Base-by-base conservation (phyloP, 139 green algal genomes). In the Chlamydomonas sphaeroides region DNA sequence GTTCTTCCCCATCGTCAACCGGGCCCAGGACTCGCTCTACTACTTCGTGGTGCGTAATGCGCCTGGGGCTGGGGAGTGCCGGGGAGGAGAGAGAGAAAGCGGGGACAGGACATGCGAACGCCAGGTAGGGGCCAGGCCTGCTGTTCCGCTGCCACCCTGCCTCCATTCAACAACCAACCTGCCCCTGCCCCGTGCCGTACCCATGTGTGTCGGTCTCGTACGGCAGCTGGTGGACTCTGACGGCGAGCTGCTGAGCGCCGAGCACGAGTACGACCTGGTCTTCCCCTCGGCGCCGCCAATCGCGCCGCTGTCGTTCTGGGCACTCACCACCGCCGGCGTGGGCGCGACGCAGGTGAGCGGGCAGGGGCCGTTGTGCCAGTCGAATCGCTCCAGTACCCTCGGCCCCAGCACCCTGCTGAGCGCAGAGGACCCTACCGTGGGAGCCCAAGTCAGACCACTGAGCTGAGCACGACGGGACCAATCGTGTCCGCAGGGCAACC, bases 1-100 rank as follows among this genome's bases (percentile, higher is more conserved):
- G 33, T 41, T 41, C 63, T 69, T 69, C 33, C 20, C 20, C 63
- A 69, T 69, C 35, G 63, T 42, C 63, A 69, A 69, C 63, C 26
- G 30, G 10, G 20, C 17, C 5, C 15, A 30, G 33, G 63, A 69
- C 63, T 25, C 63, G 63, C 33, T 42, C 32, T 69, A 69, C 63
- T 42, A 69, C 63, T 69, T 36, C 63, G 2, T 42, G 28, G 61
- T 67, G 61, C 10, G 61, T 39, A n/a, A n/a, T n/a, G n/a, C n/a
- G n/a, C n/a, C n/a, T n/a, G n/a, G n/a, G n/a, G n/a, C n/a, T n/a
- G n/a, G n/a, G n/a, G n/a, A n/a, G n/a, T n/a, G n/a, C n/a, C n/a
- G n/a, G 14, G 30, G 0, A 39, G 25, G 20, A 38, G 0, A 0
- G 28, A 39, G 25, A 36, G 28, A 28, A 10, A 21, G 15, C n/a